Base-by-base conservation (phyloP, 208 protist species). In the Leishmania guyanensis region DNA sequence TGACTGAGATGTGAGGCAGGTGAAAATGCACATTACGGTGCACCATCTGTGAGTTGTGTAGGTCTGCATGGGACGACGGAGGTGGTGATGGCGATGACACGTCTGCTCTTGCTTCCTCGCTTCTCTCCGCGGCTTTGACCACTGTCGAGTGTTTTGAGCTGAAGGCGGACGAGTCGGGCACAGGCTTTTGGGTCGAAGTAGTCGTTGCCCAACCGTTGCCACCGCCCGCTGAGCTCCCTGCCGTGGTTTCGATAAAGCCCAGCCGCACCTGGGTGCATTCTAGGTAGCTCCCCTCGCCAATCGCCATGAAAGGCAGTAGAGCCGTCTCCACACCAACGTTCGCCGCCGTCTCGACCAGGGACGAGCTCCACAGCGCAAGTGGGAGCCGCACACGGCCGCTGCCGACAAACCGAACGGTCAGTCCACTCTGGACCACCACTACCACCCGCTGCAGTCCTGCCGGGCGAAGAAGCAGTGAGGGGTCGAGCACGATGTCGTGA, bases 221-320 rank as follows among this genome's bases (percentile, higher is more conserved):
- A 43, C 72, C 29, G 22, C 53, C n/a, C 26, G 29, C 51, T 48
- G 72, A 54, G 33, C 29, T 74, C 64, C 14, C 75, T 8, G 46
- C 66, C 26, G 66, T 6, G 39, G 77, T 64, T 72, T 88, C 88
- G 29, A 76, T 81, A 48, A 90, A 91, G 56, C 85, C 84, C 56
- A 92, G 89, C 3, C 86, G 89, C 43, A 93, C 86, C 48, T 90
- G 79, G 29, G 83, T 46, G 70, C 88, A 94, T 65, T 87, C 80
- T 10, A 97, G 71, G 82, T 92, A 95, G 83, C 93, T 97, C 46
- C 88, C 91, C 74, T 97, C 93, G 46, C 91, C 91, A 39, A 95
- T 56, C 56, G 90, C 91, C 70, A 92, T 89, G 80, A 91, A 97
- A 1, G 93, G 93, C 48, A 92, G 77, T 60, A 97, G 76, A 73